These are phyloP conservation scores for Onygenales sp. DNA, from an alignment of 2,329 filamentous ascomycete genomes.

Conservation along the genomic window DNA sequence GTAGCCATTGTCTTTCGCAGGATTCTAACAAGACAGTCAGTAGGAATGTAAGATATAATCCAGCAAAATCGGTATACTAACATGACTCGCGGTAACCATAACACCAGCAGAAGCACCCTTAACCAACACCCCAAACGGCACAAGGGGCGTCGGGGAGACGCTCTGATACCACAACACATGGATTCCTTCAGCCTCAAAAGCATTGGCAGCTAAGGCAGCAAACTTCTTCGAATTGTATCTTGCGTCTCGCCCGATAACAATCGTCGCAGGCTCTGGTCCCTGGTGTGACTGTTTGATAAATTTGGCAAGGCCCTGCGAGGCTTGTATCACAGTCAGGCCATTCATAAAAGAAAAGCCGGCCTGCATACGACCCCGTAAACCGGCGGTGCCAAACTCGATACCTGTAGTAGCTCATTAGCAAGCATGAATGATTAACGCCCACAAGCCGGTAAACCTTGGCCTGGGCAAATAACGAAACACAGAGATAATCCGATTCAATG, in stretches of 20 bases:
- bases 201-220: conserved; percentile 50
- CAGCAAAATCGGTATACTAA: conserved; percentile 15
- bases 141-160: conserved; percentile 50
- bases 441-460: too few species aligned
- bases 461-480: background rate
- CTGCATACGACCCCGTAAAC: conserved; percentile 55
- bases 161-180: conserved; percentile 51
- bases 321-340: conserved; percentile 50
- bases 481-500: background rate
- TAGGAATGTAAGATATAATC: background rate
- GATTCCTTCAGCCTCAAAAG: conserved; percentile 49
- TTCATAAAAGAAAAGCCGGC: conserved; percentile 56
- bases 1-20: conserved; percentile 56
- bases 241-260: conserved; percentile 55
- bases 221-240: conserved; percentile 54
- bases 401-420: conserved; percentile 17
- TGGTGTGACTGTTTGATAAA: conserved; percentile 43
- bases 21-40: conserved; percentile 34
- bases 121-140: conserved; percentile 50
- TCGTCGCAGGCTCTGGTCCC: conserved; percentile 34
- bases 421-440: background rate
- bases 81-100: conserved; percentile 58
- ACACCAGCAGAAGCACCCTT: conserved; percentile 49
- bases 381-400: conserved; percentile 55
- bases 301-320: conserved; percentile 55